Percentiles rank a stretch among this genome's conserved stretches.
Evolutionary conservation across 441 rosid species (phyloP).

Genomic region (Mallotus repandus): DNA sequence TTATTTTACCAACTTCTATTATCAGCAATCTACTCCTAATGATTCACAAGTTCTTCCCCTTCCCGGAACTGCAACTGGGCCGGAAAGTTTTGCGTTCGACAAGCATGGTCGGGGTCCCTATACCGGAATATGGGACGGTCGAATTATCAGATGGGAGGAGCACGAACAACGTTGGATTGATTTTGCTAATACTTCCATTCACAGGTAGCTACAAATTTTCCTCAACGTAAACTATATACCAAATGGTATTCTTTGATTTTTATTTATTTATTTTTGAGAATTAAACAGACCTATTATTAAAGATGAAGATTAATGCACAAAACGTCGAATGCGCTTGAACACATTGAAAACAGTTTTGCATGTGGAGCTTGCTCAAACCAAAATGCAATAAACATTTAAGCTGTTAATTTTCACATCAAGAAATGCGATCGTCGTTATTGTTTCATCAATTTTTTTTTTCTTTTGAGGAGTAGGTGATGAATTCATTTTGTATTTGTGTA

Average conservation of each 20-base stretch:
- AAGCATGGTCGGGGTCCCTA: constrained; percentile 33
- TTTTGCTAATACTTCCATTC: constrained; percentile 34
- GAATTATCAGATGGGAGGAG: constrained; percentile 37
- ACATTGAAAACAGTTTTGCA: too few species aligned
- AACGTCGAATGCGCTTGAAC: too few species aligned
- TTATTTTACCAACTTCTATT: background rate
- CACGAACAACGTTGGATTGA: constrained; percentile 28
- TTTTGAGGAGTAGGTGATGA: too few species aligned
- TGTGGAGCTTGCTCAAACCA: too few species aligned
- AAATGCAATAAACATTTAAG: background rate
- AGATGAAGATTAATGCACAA: too few species aligned
- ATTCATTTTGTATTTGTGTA: too few species aligned
- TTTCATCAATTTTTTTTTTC: too few species aligned
- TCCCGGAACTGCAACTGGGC: constrained; percentile 22
- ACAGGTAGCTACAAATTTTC: constrained; percentile 18
- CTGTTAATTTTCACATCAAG: too few species aligned
- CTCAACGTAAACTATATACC: too few species aligned
- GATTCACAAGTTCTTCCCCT: background rate
- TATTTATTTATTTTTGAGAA: background rate
- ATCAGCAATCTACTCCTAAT: background rate
- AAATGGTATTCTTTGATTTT: too few species aligned
- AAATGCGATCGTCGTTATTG: too few species aligned
- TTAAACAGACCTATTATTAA: too few species aligned
- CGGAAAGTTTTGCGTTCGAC: constrained; percentile 37
- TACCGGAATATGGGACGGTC: constrained; percentile 39